These are phyloP conservation scores for Nothophytophthora sp. DNA, from an alignment of 352 stramenopile genomes.

Conservation along the genomic window DNA sequence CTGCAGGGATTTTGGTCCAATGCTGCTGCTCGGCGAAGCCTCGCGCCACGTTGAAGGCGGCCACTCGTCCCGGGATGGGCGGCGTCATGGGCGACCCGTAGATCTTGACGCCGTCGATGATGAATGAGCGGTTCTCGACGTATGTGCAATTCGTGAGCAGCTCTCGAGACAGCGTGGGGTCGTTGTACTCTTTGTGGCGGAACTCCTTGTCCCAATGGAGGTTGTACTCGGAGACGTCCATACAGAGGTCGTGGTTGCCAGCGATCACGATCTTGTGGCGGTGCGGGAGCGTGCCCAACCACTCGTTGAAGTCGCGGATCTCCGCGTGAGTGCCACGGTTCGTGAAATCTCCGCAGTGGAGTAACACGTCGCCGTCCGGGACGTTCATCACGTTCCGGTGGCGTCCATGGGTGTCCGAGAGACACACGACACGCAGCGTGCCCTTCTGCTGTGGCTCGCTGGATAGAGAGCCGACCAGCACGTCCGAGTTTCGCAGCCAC, in stretches of 20 bases:
- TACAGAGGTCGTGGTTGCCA: constrained; percentile 81
- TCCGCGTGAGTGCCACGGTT: constrained; percentile 70
- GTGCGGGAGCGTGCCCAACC: constrained; percentile 76
- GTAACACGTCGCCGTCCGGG: constrained; percentile 77
- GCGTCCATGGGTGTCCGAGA: constrained; percentile 82
- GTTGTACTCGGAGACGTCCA: constrained; percentile 75
- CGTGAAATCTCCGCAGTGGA: constrained; percentile 93
- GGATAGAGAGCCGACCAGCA: constrained; percentile 23
- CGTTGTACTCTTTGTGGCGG: constrained; percentile 62
- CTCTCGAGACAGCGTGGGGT: constrained; percentile 43
- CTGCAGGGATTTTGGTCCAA: constrained; percentile 66
- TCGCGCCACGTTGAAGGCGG: constrained; percentile 74
- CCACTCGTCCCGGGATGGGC: constrained; percentile 58
- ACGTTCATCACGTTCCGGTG: constrained; percentile 65
- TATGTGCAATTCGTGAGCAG: constrained; percentile 80
- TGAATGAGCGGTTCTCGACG: constrained; percentile 67
- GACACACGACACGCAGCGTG: constrained; percentile 72
- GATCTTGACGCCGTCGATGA: constrained; percentile 76
- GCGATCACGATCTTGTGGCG: constrained; percentile 78
- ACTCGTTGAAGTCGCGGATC: constrained; percentile 76
- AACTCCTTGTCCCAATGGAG: constrained; percentile 62
- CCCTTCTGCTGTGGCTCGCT: constrained; percentile 48
- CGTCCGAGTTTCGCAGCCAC: constrained; percentile 46
- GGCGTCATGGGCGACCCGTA: constrained; percentile 81
- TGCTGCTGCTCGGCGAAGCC: constrained; percentile 66